Conservation (phyloP, 495 filamentous ascomycete genomes). For the Penicillium maclennaniae region DNA sequence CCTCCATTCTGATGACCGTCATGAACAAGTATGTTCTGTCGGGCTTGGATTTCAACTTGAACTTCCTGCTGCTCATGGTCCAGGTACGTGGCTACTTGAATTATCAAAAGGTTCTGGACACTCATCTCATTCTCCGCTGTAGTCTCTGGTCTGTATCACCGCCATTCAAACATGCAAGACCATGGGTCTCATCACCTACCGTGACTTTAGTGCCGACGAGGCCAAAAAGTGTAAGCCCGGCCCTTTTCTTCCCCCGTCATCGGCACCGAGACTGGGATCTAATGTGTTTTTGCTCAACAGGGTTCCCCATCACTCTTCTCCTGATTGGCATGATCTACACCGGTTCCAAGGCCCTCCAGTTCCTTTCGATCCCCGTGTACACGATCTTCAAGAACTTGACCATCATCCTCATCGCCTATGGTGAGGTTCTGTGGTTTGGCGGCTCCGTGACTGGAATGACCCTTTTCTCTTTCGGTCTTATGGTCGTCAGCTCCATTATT, state of each 20-base stretch:
- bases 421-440: conserved; percentile 98
- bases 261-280: neutral
- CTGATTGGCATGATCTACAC: conserved; percentile 99
- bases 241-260: neutral
- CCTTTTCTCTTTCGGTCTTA: conserved; percentile 93
- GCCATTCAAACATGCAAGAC: conserved; percentile 86
- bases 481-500: conserved; percentile 93
- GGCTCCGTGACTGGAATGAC: conserved; percentile 85
- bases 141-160: conserved; percentile 88
- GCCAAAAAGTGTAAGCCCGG: conserved; percentile 76
- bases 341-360: conserved; percentile 92
- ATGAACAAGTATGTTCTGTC: conserved; percentile 99
- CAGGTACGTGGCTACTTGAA: conserved; percentile 61
- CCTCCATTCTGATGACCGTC: conserved; percentile 97
- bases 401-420: conserved; percentile 97
- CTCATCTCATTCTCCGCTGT: conserved; percentile 10
- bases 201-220: conserved; percentile 87
- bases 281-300: conserved; percentile 37
- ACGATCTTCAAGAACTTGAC: conserved; percentile 99
- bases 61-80: conserved; percentile 88
- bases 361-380: conserved; percentile 95
- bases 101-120: neutral
- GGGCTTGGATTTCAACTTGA: conserved; percentile 87
- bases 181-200: conserved; percentile 76
- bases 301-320: conserved; percentile 96